Evolutionary conservation across 2,329 filamentous ascomycete genomes (phyloP).

Genomic region (Sporothrix curviconia): DNA sequence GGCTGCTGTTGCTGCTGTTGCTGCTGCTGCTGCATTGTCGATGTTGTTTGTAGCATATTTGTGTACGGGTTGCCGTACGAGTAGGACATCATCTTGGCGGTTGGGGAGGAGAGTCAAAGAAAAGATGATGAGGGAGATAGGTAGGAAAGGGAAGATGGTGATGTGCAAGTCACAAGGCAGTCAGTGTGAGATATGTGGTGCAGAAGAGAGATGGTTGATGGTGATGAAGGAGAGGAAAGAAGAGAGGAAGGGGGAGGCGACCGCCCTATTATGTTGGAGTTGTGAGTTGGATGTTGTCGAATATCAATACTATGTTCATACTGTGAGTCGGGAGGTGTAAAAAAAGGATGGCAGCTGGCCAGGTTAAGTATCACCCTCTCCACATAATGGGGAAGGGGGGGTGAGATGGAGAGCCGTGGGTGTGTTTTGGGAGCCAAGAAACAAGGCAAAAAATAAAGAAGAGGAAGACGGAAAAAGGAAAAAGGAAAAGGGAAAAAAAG

Average conservation of each 20-base stretch:
- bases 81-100: slow-evolving; percentile 19
- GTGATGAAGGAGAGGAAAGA: background rate
- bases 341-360: slow-evolving; percentile 7
- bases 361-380: slow-evolving; percentile 19
- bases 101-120: background rate
- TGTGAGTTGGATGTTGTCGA: background rate
- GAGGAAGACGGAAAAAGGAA: background rate
- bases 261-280: slow-evolving; percentile 8
- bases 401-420: slow-evolving; percentile 3
- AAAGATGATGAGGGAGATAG: background rate
- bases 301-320: background rate
- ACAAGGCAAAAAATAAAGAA: background rate
- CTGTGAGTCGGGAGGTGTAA: background rate
- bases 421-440: background rate
- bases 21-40: background rate
- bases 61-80: slow-evolving; percentile 27
- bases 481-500: background rate
- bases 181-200: background rate
- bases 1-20: background rate
- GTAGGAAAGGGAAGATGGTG: background rate
- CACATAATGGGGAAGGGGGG: slow-evolving; percentile 7
- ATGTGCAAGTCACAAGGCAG: background rate
- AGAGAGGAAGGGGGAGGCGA: background rate
- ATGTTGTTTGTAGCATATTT: slow-evolving; percentile 21
- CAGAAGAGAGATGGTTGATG: background rate